Evolutionary conservation across 495 filamentous ascomycete species (phyloP).

Genomic region (Terfezia claveryi): DNA sequence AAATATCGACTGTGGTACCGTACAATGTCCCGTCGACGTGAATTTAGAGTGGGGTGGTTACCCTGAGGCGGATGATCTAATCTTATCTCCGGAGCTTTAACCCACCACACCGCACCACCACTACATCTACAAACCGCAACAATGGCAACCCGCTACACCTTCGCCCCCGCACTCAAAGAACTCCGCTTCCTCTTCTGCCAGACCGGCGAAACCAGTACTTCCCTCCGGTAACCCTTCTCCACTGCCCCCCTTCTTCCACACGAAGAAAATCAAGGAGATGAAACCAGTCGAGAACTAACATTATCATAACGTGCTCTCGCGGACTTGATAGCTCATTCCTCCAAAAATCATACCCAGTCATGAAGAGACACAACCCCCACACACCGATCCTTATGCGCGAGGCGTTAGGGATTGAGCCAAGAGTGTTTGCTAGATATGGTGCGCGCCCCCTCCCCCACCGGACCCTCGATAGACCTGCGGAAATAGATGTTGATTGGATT

Average conservation of each 20-base stretch:
- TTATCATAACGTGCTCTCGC: not conserved
- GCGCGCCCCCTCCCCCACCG: conserved; percentile 21
- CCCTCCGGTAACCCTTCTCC: conserved; percentile 52
- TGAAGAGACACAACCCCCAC: conserved; percentile 97
- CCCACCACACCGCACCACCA: conserved; percentile 4
- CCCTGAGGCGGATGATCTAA: too few species aligned
- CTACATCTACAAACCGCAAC: conserved; percentile 16
- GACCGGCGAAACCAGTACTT: conserved; percentile 66
- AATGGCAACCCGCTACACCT: conserved; percentile 88
- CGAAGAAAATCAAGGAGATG: not conserved
- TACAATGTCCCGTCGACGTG: too few species aligned
- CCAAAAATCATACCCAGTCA: conserved; percentile 77
- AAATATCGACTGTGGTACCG: too few species aligned
- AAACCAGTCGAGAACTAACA: not conserved
- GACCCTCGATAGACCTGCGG: conserved; percentile 1
- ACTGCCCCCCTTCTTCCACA: too few species aligned
- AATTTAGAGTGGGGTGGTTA: too few species aligned
- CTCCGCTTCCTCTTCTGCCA: conserved; percentile 95
- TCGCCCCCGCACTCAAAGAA: conserved; percentile 73
- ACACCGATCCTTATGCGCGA: conserved; percentile 90
- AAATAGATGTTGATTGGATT: too few species aligned
- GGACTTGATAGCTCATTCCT: conserved; percentile 51
- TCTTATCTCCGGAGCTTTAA: too few species aligned
- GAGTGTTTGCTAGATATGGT: conserved; percentile 88
- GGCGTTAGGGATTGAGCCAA: conserved; percentile 56